Evolutionary conservation across 352 stramenopile genomes (phyloP).

Genomic region (Pythium folliculosum): DNA sequence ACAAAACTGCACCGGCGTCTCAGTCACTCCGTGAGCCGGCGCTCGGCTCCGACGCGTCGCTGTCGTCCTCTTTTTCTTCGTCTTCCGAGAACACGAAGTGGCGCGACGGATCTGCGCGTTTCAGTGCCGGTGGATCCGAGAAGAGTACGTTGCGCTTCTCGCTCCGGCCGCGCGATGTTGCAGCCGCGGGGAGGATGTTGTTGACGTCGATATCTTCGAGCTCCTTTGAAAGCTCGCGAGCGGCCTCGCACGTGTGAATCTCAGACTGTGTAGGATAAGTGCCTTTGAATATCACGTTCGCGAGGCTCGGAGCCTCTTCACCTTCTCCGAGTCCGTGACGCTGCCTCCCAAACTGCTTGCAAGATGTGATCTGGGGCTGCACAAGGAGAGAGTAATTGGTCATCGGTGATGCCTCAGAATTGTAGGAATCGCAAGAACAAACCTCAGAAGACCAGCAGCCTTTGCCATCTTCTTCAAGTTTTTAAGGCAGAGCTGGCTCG

Average conservation of each 20-base stretch:
- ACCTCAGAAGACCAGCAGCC: slow-evolving; percentile 5
- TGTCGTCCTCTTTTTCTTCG: slow-evolving; percentile 25
- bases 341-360: neutral
- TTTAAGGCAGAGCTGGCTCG: neutral
- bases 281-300: neutral
- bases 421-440: neutral
- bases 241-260: neutral
- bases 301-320: neutral
- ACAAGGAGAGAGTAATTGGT: neutral
- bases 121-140: neutral
- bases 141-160: neutral
- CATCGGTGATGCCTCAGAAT: neutral
- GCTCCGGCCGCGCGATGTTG: neutral
- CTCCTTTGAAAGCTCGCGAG: slow-evolving; percentile 1
- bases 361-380: slow-evolving; percentile 15
- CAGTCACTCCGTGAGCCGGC: neutral
- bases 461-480: slow-evolving; percentile 14
- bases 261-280: slow-evolving; percentile 10
- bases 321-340: neutral
- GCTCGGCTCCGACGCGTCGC: slow-evolving; percentile 19
- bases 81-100: slow-evolving; percentile 1
- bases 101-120: neutral
- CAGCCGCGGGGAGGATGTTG: slow-evolving; percentile 11
- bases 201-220: slow-evolving; percentile 7
- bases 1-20: neutral